A percentile compares a stretch with the other conserved stretches of the same genome.
These are phyloP conservation scores for Hygrocybe punicea DNA, from an alignment of 768 basidiomycete genomes.

Conservation along the genomic window DNA sequence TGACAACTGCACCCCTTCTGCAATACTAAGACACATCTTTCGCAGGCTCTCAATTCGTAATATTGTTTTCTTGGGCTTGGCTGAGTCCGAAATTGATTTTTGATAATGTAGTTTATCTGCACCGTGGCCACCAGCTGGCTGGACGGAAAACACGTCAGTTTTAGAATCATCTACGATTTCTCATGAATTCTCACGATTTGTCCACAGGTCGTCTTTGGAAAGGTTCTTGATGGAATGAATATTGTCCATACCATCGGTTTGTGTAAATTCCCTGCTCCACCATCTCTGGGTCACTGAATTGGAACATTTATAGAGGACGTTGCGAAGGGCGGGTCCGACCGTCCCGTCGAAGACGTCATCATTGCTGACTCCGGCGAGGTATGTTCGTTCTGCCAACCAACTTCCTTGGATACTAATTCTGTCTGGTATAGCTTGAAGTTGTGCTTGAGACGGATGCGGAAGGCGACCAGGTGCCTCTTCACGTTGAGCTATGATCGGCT, in stretches of 20 bases:
- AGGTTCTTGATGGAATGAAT: conserved; percentile 90
- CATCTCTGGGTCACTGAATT: not conserved
- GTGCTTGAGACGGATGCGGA: conserved; percentile 55
- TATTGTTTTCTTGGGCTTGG: conserved; percentile 29
- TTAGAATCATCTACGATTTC: not conserved
- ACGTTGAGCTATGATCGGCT: conserved; percentile 83
- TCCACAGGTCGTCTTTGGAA: conserved; percentile 84
- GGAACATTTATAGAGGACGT: conserved; percentile 60
- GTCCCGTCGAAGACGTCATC: conserved; percentile 69
- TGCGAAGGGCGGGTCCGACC: conserved; percentile 65
- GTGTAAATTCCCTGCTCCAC: conserved; percentile 15
- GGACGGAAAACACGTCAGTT: conserved; percentile 79
- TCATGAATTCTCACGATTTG: not conserved
- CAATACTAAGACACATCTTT: conserved; percentile 9
- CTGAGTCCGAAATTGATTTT: conserved; percentile 4
- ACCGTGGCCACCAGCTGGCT: conserved; percentile 85
- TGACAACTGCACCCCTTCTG: not conserved
- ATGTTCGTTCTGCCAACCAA: conserved; percentile 11
- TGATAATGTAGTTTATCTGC: conserved; percentile 75
- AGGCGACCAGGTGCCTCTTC: conserved; percentile 89
- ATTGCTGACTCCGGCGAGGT: conserved; percentile 92
- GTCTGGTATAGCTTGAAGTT: conserved; percentile 44
- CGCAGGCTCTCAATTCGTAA: conserved; percentile 84
- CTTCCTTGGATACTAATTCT: not conserved
- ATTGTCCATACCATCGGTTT: conserved; percentile 72